Evolutionary conservation across 352 stramenopile genomes (phyloP).

Genomic region (Saprolegnia parasitica): DNA sequence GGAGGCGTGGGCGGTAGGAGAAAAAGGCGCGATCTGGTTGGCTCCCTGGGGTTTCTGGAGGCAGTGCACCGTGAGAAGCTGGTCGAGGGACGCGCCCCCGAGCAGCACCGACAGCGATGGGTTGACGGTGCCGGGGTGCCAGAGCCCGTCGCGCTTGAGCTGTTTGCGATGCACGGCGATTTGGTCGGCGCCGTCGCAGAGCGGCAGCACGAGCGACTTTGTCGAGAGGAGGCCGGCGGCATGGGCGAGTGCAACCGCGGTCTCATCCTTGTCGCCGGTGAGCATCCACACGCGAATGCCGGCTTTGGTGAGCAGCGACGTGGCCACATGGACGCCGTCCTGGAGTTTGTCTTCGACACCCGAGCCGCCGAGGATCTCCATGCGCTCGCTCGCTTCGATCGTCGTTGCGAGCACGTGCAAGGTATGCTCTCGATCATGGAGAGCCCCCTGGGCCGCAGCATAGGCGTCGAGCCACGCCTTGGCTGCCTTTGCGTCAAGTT

Average conservation of each 20-base stretch:
- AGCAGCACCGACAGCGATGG: constrained; percentile 68
- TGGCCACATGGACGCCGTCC: constrained; percentile 93
- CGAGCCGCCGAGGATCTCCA: constrained; percentile 92
- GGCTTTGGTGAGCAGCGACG: constrained; percentile 89
- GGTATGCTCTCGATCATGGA: constrained; percentile 37
- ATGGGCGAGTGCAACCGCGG: constrained; percentile 97
- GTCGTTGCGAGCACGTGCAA: constrained; percentile 60
- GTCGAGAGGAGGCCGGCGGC: constrained; percentile 88
- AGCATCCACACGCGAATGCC: constrained; percentile 99
- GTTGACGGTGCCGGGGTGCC: constrained; percentile 61
- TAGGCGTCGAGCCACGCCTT: neutral
- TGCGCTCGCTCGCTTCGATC: constrained; percentile 50
- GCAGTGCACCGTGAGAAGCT: constrained; percentile 46
- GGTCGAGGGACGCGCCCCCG: constrained; percentile 69
- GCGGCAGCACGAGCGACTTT: constrained; percentile 46
- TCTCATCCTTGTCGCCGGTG: constrained; percentile 99
- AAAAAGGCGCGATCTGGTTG: constrained; percentile 41
- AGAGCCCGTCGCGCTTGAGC: constrained; percentile 70
- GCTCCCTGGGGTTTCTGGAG: neutral
- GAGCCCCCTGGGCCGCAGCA: no score
- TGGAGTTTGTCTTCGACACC: constrained; percentile 97
- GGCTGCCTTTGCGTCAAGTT: constrained; percentile 24
- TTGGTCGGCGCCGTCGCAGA: constrained; percentile 74
- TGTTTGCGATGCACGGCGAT: constrained; percentile 69
- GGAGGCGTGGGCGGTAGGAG: constrained; percentile 35